phyloP scores from a whole-genome alignment of 2,329 filamentous ascomycete genomes.

The Ophiostoma populinum region DNA sequence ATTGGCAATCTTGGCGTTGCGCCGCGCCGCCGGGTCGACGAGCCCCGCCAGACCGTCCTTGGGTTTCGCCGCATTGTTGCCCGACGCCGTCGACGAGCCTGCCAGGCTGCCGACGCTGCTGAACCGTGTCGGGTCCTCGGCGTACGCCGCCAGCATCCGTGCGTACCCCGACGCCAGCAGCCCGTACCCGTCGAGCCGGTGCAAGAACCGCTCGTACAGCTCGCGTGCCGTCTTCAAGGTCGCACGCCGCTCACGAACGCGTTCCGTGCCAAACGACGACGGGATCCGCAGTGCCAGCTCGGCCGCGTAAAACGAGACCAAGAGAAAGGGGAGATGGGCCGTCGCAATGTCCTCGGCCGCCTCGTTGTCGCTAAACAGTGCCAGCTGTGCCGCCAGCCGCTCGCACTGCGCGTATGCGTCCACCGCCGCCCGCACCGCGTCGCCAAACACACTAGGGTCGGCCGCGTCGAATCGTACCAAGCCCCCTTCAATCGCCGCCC shows the following conservation, averaged over 20 bases:
- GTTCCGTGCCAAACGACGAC: constrained; percentile 19
- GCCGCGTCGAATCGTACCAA: neutral
- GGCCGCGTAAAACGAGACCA: constrained; percentile 61
- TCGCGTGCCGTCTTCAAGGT: constrained; percentile 46
- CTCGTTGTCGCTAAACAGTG: constrained; percentile 85
- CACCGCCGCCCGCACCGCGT: constrained; percentile 50
- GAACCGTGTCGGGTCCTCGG: constrained; percentile 55
- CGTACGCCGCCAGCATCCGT: constrained; percentile 55
- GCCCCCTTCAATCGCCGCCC: constrained; percentile 35
- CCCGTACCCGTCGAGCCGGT: constrained; percentile 60
- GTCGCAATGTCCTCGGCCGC: constrained; percentile 73
- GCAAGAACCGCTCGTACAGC: constrained; percentile 64
- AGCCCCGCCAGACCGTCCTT: constrained; percentile 10
- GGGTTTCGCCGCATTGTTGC: neutral
- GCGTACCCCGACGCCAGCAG: constrained; percentile 48
- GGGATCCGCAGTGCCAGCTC: constrained; percentile 59
- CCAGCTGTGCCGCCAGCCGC: constrained; percentile 48
- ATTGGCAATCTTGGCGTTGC: constrained; percentile 71
- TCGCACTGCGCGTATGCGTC: constrained; percentile 57
- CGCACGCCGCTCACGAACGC: constrained; percentile 41
- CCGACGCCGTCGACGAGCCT: neutral
- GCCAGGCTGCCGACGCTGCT: constrained; percentile 42
- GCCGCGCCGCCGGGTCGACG: constrained; percentile 43
- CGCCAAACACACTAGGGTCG: constrained; percentile 47
- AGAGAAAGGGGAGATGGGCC: constrained; percentile 69